Base-by-base conservation (phyloP, 2,329 filamentous ascomycete species). In the Hymenoscyphus infarciens region DNA sequence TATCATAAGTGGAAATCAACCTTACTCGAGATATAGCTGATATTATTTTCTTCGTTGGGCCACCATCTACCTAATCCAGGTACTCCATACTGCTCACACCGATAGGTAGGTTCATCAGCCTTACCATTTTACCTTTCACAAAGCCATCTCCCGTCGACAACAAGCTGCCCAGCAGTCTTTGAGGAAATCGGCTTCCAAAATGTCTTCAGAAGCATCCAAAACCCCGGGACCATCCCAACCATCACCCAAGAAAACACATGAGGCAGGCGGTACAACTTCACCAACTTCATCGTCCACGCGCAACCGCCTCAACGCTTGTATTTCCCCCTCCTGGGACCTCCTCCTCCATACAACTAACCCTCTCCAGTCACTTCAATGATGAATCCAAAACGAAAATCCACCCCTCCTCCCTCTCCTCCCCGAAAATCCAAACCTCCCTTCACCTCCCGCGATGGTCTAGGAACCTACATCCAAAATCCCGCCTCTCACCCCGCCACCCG, bases 391-490 rank as follows among this genome's bases (percentile, higher is more conserved):
- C 67, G 64, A 3, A 70, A 69, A 66, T 38, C 63, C 6, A 59
- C 67, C 8, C 27, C 62, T 38, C 53, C 59, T 58, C 10, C 55
- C 49, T 2, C 58, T 33, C 65, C 63, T 49, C 63, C 65, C 13
- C 45, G 61, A 13, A 59, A 65, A 60, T 61, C 56, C 16, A 64
- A 65, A 33, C 53, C 60, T 27, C 19, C 59, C 16, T 64, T 81
- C 72, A 78, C 77, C 16, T 76, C 79, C 56, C 81, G 87, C 61
- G 81, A 88, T 66, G 88, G 82, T 0, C 81, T 95, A 0, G 84
- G 85, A 53, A 77, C 80, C 22, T 95, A 95, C 75, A 87, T 89
- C 31, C 70, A 78, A 7, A 76, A 85, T 60, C 91, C 91, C 0
- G 79, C 82, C 38, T 78, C 81, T 1, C 88, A 85, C 70, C 82